Evolutionary conservation across 495 filamentous ascomycete species (phyloP).

Genomic region (Tuber melanosporum): DNA sequence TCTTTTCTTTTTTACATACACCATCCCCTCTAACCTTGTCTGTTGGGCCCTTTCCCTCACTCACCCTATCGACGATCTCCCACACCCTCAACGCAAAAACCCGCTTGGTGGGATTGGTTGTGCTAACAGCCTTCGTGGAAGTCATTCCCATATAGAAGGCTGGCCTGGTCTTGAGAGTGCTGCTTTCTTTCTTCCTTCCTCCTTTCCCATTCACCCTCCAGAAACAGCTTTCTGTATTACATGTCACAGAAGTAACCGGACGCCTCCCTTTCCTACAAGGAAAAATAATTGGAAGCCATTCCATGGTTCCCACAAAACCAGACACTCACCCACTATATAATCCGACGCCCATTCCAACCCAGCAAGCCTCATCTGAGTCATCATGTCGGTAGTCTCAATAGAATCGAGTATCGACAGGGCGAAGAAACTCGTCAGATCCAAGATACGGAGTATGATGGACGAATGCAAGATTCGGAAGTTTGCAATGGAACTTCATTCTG

Average conservation of each 20-base stretch:
- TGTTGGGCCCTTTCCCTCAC: background rate
- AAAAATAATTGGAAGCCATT: constrained; percentile 6
- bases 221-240: background rate
- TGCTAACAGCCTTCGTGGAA: background rate
- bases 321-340: constrained; percentile 21
- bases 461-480: constrained; percentile 18
- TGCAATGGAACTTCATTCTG: constrained; percentile 20
- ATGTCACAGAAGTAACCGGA: background rate
- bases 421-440: constrained; percentile 24
- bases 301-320: constrained; percentile 21
- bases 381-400: constrained; percentile 22
- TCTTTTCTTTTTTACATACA: constrained; percentile 21
- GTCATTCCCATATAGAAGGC: background rate
- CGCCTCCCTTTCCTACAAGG: background rate
- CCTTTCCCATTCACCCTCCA: background rate
- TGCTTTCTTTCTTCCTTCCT: background rate
- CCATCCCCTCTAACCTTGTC: constrained; percentile 1
- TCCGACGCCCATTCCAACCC: constrained; percentile 7
- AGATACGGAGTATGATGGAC: constrained; percentile 18
- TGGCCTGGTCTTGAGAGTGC: background rate
- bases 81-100: constrained; percentile 16
- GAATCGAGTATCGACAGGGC: constrained; percentile 28
- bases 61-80: constrained; percentile 19
- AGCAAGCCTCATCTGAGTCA: constrained; percentile 9
- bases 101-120: constrained; percentile 22